A percentile compares a stretch with the other conserved stretches of the same genome.
phyloP scores from a whole-genome alignment of 768 basidiomycete genomes.

The Daedaleopsis sinensis region DNA sequence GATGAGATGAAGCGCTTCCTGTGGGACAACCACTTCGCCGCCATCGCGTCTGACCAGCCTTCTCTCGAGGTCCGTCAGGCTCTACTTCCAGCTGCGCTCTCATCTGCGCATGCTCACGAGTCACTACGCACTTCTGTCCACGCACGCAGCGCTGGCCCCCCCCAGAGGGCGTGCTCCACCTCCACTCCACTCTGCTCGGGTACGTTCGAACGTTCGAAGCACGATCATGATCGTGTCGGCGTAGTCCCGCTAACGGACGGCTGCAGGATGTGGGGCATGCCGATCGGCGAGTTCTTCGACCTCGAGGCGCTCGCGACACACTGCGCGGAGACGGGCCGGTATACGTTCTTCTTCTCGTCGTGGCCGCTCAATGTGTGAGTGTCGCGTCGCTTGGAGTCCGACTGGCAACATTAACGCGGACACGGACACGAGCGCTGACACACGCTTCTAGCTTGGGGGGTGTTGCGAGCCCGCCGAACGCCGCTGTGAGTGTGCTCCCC shows the following conservation, averaged over 20 bases:
- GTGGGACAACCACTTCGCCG: constrained; percentile 80
- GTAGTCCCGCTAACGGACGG: neutral
- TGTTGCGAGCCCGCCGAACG: constrained; percentile 71
- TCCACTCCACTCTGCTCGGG: constrained; percentile 17
- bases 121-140: too few species aligned
- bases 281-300: constrained; percentile 79
- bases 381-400: too few species aligned
- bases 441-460: constrained; percentile 57
- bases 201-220: too few species aligned
- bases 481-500: constrained; percentile 52
- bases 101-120: too few species aligned
- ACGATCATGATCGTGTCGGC: too few species aligned
- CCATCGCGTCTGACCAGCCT: constrained; percentile 69
- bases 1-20: constrained; percentile 74
- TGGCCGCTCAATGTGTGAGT: constrained; percentile 75
- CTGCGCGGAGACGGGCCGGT: constrained; percentile 60
- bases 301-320: constrained; percentile 60
- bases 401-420: too few species aligned
- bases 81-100: neutral
- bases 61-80: constrained; percentile 53
- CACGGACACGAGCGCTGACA: neutral
- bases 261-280: constrained; percentile 70
- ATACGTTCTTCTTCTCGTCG: constrained; percentile 77
- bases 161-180: constrained; percentile 41
- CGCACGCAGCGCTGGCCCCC: constrained; percentile 62